phyloP scores from a whole-genome alignment of 108 stramenopile genomes.

The Cyclotella atomus region DNA sequence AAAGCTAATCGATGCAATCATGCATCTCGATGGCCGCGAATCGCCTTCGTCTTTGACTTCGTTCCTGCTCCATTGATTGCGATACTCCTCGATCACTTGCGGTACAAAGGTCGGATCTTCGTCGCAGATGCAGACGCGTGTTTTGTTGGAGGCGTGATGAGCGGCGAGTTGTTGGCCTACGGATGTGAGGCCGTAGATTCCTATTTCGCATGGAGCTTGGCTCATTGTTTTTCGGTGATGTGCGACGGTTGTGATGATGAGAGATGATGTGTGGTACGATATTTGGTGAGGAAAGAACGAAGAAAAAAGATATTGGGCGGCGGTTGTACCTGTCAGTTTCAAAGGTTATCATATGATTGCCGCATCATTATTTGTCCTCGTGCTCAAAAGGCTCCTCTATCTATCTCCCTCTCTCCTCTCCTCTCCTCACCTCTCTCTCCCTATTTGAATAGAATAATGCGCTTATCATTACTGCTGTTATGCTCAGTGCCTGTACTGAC shows the following conservation, averaged over 20 bases:
- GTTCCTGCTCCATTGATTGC: not conserved
- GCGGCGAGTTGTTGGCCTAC: constrained; percentile 45
- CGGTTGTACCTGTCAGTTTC: too few species aligned
- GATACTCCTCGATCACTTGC: constrained; percentile 37
- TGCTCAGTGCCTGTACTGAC: too few species aligned
- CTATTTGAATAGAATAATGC: too few species aligned
- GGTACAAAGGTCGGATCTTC: constrained; percentile 34
- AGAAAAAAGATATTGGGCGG: too few species aligned
- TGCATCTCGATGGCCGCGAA: constrained; percentile 25
- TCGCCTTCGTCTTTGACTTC: not conserved
- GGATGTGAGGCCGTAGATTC: constrained; percentile 33
- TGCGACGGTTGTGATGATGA: not conserved
- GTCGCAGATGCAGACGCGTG: constrained; percentile 30
- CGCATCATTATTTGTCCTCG: too few species aligned
- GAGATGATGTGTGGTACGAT: too few species aligned
- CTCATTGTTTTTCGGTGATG: constrained; percentile 11
- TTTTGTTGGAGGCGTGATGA: constrained; percentile 28
- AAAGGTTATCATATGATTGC: too few species aligned
- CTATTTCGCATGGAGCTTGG: constrained; percentile 33
- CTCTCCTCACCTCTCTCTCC: too few species aligned
- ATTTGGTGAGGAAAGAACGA: too few species aligned
- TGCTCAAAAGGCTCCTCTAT: too few species aligned
- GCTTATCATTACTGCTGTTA: too few species aligned
- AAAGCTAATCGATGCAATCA: constrained; percentile 14
- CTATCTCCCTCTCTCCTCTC: too few species aligned